Base-by-base conservation (phyloP, 495 filamentous ascomycete genomes). In the Ascobolus immersus region DNA sequence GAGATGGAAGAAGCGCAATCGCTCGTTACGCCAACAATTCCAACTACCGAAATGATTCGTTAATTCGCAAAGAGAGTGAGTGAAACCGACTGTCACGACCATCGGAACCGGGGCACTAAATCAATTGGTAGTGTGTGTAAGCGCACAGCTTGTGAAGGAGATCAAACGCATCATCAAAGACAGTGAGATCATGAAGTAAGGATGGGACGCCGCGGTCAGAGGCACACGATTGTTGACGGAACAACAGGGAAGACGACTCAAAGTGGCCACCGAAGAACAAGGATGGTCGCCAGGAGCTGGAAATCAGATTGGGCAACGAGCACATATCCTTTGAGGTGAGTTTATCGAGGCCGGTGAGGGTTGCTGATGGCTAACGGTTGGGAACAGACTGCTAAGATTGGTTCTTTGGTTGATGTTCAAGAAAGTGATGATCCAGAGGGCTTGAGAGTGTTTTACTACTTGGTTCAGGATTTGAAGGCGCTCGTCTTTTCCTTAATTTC, bases 221-320 rank as follows among this genome's bases (percentile, higher is more conserved):
- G n/a, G n/a, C n/a, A n/a, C n/a, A n/a, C n/a, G n/a, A n/a, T n/a
- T n/a, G n/a, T n/a, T n/a, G n/a, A n/a, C n/a, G n/a, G n/a, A n/a
- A n/a, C n/a, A 1, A 39, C 44, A 91, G 80, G 64, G 89, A 99
- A 67, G 86, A 94, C 49, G 89, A 99, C 47, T 72, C 69, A n/a
- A 92, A 91, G 54, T 99, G 89, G 89, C 89, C 89, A 1, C 78
- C 82, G 53, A 99, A 94, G 65, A 94, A 94, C 57, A 94, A 93
- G 58, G 89, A 99, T 49, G 89, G 89, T 26, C 69, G 84, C 33
- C 89, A 94, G 47, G 89, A 99, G 55, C 62, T 99, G 32, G 89
- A 99, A 52, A 94, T 99, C 34, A 65, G 81, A 13, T 44, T 99
- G 21, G 89, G 86, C 9, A 86, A 73, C 44, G 89, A 99, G 28